Conservation (phyloP, 441 rosid genomes). For the Euphorbia schlechtendalii region DNA sequence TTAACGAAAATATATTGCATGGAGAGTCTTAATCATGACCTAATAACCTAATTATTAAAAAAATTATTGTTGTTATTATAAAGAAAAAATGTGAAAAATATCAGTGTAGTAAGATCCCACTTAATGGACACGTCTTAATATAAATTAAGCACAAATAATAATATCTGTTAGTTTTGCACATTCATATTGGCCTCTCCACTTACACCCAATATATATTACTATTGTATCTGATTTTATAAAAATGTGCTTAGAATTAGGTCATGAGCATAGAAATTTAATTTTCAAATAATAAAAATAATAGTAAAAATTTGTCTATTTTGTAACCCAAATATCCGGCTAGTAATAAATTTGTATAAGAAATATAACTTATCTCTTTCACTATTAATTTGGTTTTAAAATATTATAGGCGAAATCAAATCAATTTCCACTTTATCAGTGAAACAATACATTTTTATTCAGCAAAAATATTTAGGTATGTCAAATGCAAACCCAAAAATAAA, state of each 20-base stretch:
- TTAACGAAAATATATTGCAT: conserved; percentile 4
- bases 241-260: conserved; percentile 4
- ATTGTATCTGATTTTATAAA: not conserved
- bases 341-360: not conserved
- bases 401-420: no score
- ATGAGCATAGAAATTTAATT: not conserved
- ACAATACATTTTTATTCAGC: no score
- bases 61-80: not conserved
- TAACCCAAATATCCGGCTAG: not conserved
- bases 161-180: conserved; percentile 4
- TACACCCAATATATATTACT: conserved; percentile 12
- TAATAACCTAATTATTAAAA: conserved; percentile 21
- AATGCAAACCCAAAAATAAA: no score
- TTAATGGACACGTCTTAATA: conserved; percentile 2
- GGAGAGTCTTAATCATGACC: conserved; percentile 37
- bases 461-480: no score
- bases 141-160: not conserved
- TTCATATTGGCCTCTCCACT: conserved; percentile 31
- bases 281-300: not conserved
- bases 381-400: not conserved
- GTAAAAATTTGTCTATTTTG: not conserved
- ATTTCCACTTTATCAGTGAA: no score
- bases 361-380: not conserved
- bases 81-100: not conserved
- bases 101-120: conserved; percentile 18